Percentiles rank a stretch among this genome's conserved stretches.
These are phyloP conservation scores for Globisporangium spiculum DNA, from an alignment of 352 stramenopile species.

Conservation along the genomic window DNA sequence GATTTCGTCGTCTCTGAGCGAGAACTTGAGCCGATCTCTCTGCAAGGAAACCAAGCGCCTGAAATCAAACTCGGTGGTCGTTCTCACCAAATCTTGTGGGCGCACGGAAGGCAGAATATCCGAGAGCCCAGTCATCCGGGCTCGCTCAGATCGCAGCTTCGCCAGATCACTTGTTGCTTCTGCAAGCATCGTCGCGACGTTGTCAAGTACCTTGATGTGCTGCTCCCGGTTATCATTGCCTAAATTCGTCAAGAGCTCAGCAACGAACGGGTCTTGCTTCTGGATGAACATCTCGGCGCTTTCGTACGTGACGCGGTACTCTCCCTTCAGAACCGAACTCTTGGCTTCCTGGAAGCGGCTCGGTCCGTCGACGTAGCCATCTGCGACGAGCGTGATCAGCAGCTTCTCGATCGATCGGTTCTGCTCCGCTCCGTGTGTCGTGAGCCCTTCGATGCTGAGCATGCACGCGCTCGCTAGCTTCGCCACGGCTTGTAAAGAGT, in stretches of 20 bases:
- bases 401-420: constrained; percentile 18
- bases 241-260: not conserved
- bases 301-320: constrained; percentile 16
- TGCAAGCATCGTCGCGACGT: constrained; percentile 12
- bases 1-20: not conserved
- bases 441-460: constrained; percentile 2
- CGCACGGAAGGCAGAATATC: constrained; percentile 16
- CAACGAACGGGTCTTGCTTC: constrained; percentile 6
- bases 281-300: constrained; percentile 17
- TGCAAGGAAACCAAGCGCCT: constrained; percentile 14
- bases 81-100: constrained; percentile 9
- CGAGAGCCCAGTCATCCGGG: constrained; percentile 8
- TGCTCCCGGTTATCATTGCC: not conserved
- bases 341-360: constrained; percentile 6
- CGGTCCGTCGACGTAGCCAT: constrained; percentile 14
- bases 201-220: not conserved
- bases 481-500: constrained; percentile 6
- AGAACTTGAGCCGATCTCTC: constrained; percentile 11
- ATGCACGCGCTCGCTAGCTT: constrained; percentile 2
- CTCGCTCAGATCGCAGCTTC: constrained; percentile 11
- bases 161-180: not conserved
- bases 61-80: constrained; percentile 12
- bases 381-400: constrained; percentile 11
- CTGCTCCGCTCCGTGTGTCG: constrained; percentile 13
- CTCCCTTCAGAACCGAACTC: not conserved